Evolutionary conservation across 768 basidiomycete species (phyloP).

Genomic region (Termitomyces sp.): DNA sequence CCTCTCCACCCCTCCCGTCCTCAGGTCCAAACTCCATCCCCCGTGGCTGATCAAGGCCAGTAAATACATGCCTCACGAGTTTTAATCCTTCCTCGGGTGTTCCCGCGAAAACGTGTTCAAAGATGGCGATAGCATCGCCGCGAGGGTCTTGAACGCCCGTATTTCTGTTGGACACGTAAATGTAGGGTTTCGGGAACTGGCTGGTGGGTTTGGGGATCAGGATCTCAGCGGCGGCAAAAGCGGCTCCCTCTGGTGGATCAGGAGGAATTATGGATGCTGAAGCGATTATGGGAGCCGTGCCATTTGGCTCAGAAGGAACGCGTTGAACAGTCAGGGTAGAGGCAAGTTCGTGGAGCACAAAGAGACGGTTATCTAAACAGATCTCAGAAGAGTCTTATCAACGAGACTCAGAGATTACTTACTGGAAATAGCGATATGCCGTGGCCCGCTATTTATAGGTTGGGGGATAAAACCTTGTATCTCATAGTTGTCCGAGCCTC

Average conservation of each 20-base stretch:
- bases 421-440: slow-evolving; percentile 46
- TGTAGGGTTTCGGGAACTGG: slow-evolving; percentile 44
- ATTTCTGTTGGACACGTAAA: slow-evolving; percentile 70
- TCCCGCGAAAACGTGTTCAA: slow-evolving; percentile 29
- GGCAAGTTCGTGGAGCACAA: slow-evolving; percentile 49
- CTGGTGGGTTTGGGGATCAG: slow-evolving; percentile 45
- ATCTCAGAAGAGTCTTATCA: not conserved
- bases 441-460: slow-evolving; percentile 46
- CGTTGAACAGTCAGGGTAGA: slow-evolving; percentile 54
- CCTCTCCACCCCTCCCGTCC: slow-evolving; percentile 41
- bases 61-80: slow-evolving; percentile 47
- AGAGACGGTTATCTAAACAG: slow-evolving; percentile 39
- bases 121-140: slow-evolving; percentile 61
- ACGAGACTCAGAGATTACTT: not conserved
- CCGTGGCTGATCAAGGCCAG: slow-evolving; percentile 56
- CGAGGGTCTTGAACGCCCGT: slow-evolving; percentile 39
- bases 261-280: slow-evolving; percentile 45
- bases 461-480: slow-evolving; percentile 47
- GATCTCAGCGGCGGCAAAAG: slow-evolving; percentile 58
- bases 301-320: slow-evolving; percentile 45
- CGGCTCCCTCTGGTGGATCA: slow-evolving; percentile 28
- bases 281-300: slow-evolving; percentile 44
- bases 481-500: slow-evolving; percentile 41
- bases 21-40: slow-evolving; percentile 58
- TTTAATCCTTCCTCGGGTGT: slow-evolving; percentile 20